A percentile compares a stretch with the other conserved stretches of the same genome.
These are phyloP conservation scores for Amanita phalloides DNA, from an alignment of 768 basidiomycete genomes.

Conservation along the genomic window DNA sequence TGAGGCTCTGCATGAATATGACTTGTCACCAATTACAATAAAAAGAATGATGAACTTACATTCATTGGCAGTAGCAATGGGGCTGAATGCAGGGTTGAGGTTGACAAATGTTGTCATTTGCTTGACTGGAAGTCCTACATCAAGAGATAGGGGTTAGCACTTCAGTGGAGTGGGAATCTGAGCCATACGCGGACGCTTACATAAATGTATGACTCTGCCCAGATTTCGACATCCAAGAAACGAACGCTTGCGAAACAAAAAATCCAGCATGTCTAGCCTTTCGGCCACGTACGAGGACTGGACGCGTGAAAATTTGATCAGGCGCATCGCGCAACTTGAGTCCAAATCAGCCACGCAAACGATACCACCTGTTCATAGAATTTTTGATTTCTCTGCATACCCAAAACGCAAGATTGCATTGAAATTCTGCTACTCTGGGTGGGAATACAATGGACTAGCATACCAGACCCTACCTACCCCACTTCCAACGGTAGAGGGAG, in stretches of 20 bases:
- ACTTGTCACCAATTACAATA: too few species aligned
- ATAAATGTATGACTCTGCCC: too few species aligned
- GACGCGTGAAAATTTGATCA: constrained; percentile 58
- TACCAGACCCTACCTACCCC: constrained; percentile 63
- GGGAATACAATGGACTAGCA: constrained; percentile 87
- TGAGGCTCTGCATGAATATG: too few species aligned
- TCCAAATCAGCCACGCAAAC: constrained; percentile 10
- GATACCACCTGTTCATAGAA: constrained; percentile 9
- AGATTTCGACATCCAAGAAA: not conserved
- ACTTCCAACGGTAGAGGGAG: constrained; percentile 85
- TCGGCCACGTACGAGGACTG: constrained; percentile 26
- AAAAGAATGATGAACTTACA: too few species aligned
- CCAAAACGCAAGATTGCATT: constrained; percentile 86
- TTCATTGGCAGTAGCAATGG: too few species aligned
- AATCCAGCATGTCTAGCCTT: not conserved
- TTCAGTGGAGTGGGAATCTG: too few species aligned
- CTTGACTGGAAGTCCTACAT: too few species aligned
- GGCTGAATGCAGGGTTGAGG: too few species aligned
- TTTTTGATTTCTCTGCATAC: constrained; percentile 58
- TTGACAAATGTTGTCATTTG: too few species aligned
- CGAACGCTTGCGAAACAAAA: not conserved
- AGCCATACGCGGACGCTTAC: too few species aligned
- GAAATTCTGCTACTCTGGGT: constrained; percentile 87
- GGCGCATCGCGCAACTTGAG: constrained; percentile 51
- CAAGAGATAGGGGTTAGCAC: too few species aligned